These are phyloP conservation scores for Saturnispora halmiae DNA, from an alignment of 805 yeast genomes.

Conservation along the genomic window DNA sequence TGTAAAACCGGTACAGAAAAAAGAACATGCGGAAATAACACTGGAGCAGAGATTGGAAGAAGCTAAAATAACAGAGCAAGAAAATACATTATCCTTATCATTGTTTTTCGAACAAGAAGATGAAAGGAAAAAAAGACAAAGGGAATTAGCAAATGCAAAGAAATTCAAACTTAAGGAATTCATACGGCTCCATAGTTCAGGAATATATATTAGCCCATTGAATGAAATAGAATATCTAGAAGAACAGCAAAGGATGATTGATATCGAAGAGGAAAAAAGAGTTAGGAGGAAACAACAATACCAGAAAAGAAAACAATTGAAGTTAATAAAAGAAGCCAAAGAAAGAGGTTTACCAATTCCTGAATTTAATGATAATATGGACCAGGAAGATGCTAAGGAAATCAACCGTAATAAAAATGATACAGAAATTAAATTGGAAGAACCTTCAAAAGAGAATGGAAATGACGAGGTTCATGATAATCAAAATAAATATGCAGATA, in stretches of 20 bases:
- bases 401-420: too few species aligned
- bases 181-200: conserved; percentile 41
- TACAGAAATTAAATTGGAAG: too few species aligned
- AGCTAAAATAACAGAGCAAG: conserved; percentile 78
- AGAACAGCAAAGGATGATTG: conserved; percentile 28
- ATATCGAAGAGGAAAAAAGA: conserved; percentile 31
- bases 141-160: conserved; percentile 60
- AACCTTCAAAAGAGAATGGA: neutral
- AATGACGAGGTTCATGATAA: neutral
- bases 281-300: conserved; percentile 25
- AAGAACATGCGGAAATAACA: conserved; percentile 40
- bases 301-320: conserved; percentile 14
- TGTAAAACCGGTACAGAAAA: conserved; percentile 24
- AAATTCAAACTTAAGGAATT: conserved; percentile 54
- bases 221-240: conserved; percentile 48
- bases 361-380: neutral
- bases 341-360: conserved; percentile 7
- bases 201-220: conserved; percentile 48
- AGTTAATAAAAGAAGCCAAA: conserved; percentile 9
- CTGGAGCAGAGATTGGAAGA: conserved; percentile 70
- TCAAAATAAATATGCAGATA: too few species aligned
- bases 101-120: conserved; percentile 79
- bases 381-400: neutral
- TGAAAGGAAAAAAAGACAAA: conserved; percentile 65
- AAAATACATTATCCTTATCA: conserved; percentile 63